These are phyloP conservation scores for Fusarium citri DNA, from an alignment of 2,329 filamentous ascomycete species.

Conservation along the genomic window DNA sequence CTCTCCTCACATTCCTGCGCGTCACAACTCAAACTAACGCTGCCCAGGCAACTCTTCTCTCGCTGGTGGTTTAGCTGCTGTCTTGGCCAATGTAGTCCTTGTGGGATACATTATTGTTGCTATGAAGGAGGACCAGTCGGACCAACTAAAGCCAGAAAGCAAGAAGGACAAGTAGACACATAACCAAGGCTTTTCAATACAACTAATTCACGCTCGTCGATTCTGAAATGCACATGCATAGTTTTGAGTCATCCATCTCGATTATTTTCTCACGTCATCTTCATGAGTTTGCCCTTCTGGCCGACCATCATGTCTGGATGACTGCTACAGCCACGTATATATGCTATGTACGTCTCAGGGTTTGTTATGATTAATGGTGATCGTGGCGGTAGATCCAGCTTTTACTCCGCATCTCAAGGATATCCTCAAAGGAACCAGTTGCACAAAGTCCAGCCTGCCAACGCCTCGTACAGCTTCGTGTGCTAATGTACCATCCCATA, in stretches of 20 bases:
- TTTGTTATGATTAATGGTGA: constrained; percentile 43
- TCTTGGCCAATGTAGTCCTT: constrained; percentile 92
- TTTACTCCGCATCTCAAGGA: constrained; percentile 27
- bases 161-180: constrained; percentile 62
- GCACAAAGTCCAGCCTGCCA: constrained; percentile 36
- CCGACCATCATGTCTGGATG: constrained; percentile 24
- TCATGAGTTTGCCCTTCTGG: constrained; percentile 16
- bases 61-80: constrained; percentile 84
- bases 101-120: constrained; percentile 92
- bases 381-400: constrained; percentile 42
- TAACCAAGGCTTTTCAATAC: background rate
- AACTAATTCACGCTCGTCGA: background rate
- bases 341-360: constrained; percentile 44
- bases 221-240: background rate
- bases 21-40: constrained; percentile 23
- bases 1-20: background rate
- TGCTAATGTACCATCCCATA: constrained; percentile 43
- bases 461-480: constrained; percentile 47
- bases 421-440: constrained; percentile 27
- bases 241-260: constrained; percentile 20
- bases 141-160: constrained; percentile 56
- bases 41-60: constrained; percentile 84
- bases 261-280: constrained; percentile 38
- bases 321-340: constrained; percentile 45
- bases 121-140: constrained; percentile 80